Conservation (phyloP, 1,139 yeast species). For the Kurtzmaniella quercitrusa region DNA sequence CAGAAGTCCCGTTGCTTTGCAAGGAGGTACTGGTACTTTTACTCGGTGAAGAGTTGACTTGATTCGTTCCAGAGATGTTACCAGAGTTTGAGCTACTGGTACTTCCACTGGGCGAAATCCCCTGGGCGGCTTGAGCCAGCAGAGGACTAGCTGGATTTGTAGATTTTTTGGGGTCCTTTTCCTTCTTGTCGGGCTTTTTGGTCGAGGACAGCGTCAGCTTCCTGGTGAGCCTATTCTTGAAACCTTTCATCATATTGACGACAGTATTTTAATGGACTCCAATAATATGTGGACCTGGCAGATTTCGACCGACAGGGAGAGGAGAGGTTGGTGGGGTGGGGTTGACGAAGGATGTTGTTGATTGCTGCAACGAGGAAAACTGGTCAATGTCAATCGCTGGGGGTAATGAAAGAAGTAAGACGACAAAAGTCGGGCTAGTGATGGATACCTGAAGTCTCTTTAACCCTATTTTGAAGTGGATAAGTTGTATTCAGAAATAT, state of each 20-base stretch:
- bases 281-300: not conserved
- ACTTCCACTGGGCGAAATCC: not conserved
- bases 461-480: too few relatives aligned
- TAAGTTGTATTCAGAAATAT: too few relatives aligned
- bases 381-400: too few relatives aligned
- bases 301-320: not conserved
- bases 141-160: slow-evolving; percentile 4
- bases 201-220: slow-evolving; percentile 35
- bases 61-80: not conserved
- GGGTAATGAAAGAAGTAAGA: too few relatives aligned
- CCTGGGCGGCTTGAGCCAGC: not conserved
- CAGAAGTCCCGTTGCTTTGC: not conserved
- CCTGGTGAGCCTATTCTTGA: slow-evolving; percentile 46
- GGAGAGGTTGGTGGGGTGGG: too few relatives aligned
- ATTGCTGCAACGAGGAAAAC: too few relatives aligned
- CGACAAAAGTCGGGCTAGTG: too few relatives aligned
- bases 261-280: not conserved
- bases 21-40: not conserved
- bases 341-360: not conserved
- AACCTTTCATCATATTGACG: slow-evolving; percentile 47
- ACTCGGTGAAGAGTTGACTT: not conserved
- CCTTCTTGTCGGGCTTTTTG: slow-evolving; percentile 35
- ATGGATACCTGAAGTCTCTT: too few relatives aligned
- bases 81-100: not conserved
- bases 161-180: slow-evolving; percentile 14